These are phyloP conservation scores for Ophiocordyceps unilateralis DNA, from an alignment of 2,329 filamentous ascomycete genomes.

Conservation along the genomic window DNA sequence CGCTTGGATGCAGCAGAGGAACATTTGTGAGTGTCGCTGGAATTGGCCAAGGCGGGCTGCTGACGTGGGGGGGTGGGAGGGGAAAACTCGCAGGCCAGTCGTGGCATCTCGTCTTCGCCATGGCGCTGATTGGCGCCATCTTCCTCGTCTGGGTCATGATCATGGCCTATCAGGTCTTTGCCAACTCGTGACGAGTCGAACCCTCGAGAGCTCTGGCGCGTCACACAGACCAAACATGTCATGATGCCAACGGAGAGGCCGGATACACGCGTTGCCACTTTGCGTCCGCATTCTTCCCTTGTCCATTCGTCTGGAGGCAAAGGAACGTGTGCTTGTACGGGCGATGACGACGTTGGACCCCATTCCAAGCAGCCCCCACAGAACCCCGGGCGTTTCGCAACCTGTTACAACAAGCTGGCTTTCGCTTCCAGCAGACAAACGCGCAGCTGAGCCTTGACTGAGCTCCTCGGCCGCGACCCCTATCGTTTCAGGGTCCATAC, in stretches of 20 bases:
- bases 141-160: conserved; percentile 53
- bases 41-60: not conserved
- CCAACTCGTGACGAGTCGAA: conserved; percentile 14
- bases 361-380: no score
- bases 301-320: no score
- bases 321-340: no score
- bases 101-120: conserved; percentile 49
- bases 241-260: no score
- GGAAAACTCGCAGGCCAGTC: conserved; percentile 38
- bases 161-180: conserved; percentile 50
- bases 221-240: no score
- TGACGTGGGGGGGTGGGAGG: not conserved
- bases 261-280: no score
- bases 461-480: not conserved
- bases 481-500: not conserved
- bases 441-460: not conserved
- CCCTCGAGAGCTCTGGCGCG: no score
- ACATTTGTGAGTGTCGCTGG: conserved; percentile 36
- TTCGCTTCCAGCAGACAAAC: no score
- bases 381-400: not conserved
- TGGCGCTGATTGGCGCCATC: conserved; percentile 39
- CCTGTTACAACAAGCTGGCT: not conserved
- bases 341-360: not conserved
- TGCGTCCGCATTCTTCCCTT: no score
- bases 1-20: conserved; percentile 46